These are phyloP conservation scores for Fusarium nematophilum DNA, from an alignment of 2,329 filamentous ascomycete genomes.

Conservation along the genomic window DNA sequence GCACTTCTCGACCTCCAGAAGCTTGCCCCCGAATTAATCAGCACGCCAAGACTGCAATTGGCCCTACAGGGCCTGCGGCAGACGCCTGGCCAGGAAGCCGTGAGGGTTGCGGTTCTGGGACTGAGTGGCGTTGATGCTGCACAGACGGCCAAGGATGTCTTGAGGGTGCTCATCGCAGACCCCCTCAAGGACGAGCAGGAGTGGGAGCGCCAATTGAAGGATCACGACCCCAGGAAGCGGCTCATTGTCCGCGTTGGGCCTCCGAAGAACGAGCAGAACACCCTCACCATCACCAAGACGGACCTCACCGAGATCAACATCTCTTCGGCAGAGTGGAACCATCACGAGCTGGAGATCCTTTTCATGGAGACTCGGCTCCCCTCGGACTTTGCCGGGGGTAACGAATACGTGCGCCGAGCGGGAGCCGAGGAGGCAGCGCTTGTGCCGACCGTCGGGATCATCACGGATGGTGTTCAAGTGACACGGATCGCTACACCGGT, in stretches of 20 bases:
- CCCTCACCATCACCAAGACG: constrained; percentile 45
- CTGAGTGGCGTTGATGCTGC: constrained; percentile 55
- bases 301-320: constrained; percentile 69
- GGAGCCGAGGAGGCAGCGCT: constrained; percentile 74
- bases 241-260: constrained; percentile 70
- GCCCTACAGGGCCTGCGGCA: constrained; percentile 74
- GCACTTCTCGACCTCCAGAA: constrained; percentile 71
- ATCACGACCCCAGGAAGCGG: constrained; percentile 63
- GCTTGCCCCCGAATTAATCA: constrained; percentile 70
- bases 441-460: constrained; percentile 80
- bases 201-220: constrained; percentile 74
- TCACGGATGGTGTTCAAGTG: constrained; percentile 71
- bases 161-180: constrained; percentile 77
- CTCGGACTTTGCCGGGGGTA: constrained; percentile 47
- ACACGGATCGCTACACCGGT: constrained; percentile 82
- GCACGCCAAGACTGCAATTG: constrained; percentile 77
- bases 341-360: constrained; percentile 73
- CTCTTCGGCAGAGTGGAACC: constrained; percentile 71
- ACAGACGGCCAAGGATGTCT: constrained; percentile 70
- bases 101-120: constrained; percentile 69
- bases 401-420: constrained; percentile 41
- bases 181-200: constrained; percentile 70
- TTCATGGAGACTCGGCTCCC: constrained; percentile 61
- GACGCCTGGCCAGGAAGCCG: constrained; percentile 64
- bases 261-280: constrained; percentile 43